Conservation (phyloP, 768 basidiomycete species). For the Suillus hirtellus region DNA sequence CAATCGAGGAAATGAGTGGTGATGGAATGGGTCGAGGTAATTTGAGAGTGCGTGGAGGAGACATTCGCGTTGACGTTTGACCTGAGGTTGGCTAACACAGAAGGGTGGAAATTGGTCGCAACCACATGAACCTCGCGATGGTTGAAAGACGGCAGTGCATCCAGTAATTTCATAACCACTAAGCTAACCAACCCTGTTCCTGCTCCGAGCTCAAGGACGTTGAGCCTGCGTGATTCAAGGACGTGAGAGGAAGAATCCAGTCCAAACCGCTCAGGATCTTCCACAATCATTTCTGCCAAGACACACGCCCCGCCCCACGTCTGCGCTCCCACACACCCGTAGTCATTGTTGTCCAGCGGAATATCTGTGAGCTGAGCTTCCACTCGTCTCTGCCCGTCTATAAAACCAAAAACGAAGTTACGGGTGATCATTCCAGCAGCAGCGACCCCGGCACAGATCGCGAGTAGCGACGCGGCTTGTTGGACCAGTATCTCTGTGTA, state of each 20-base stretch:
- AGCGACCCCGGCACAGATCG: too few species aligned
- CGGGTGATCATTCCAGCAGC: slow-evolving; percentile 61
- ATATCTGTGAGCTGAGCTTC: slow-evolving; percentile 61
- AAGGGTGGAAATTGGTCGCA: slow-evolving; percentile 51
- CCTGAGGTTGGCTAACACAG: slow-evolving; percentile 47
- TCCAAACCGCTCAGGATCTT: slow-evolving; percentile 54
- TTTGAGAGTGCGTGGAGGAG: slow-evolving; percentile 6
- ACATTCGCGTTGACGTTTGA: slow-evolving; percentile 44
- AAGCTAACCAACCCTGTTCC: slow-evolving; percentile 58
- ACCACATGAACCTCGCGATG: slow-evolving; percentile 30
- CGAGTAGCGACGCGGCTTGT: slow-evolving; percentile 47
- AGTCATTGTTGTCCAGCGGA: slow-evolving; percentile 69
- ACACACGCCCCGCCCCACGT: slow-evolving; percentile 89
- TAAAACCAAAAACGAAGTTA: slow-evolving; percentile 45
- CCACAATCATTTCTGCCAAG: slow-evolving; percentile 70
- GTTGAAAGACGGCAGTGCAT: slow-evolving; percentile 3
- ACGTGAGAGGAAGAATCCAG: slow-evolving; percentile 19
- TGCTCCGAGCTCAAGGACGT: slow-evolving; percentile 56
- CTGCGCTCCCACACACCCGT: slow-evolving; percentile 75
- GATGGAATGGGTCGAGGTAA: slow-evolving; percentile 20
- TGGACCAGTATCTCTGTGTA: slow-evolving; percentile 43
- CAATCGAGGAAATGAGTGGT: slow-evolving; percentile 39
- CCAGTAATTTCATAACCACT: slow-evolving; percentile 36
- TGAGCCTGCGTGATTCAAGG: slow-evolving; percentile 21
- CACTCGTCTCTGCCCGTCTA: slow-evolving; percentile 19